A percentile compares a stretch with the other conserved stretches of the same genome.
Evolutionary conservation across 1,139 yeast genomes (phyloP).

Genomic region (Waltiozyma sp.): DNA sequence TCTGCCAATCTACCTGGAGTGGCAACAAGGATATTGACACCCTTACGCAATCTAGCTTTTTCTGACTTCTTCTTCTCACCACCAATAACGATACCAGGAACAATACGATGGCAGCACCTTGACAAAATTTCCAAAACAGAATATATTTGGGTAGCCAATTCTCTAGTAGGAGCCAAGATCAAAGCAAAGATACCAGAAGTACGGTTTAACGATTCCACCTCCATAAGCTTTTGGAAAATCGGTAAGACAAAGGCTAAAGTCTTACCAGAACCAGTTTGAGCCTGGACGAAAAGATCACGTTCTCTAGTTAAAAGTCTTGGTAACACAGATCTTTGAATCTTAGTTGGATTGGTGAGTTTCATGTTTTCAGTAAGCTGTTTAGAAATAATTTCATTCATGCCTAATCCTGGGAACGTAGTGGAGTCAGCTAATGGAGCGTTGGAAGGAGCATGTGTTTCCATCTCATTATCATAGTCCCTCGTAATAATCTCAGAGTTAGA

Average conservation of each 20-base stretch:
- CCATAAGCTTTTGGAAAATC: conserved; percentile 61
- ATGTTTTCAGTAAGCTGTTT: conserved; percentile 48
- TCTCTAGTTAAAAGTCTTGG: conserved; percentile 50
- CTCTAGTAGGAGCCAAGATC: conserved; percentile 87
- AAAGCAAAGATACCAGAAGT: conserved; percentile 83
- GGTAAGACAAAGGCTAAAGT: conserved; percentile 82
- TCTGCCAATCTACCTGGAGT: conserved; percentile 96
- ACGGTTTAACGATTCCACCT: conserved; percentile 38
- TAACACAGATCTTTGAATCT: conserved; percentile 74
- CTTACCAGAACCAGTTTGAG: conserved; percentile 95
- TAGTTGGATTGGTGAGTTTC: conserved; percentile 64
- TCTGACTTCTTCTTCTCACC: conserved; percentile 98
- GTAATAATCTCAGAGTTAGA: conserved; percentile 42
- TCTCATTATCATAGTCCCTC: conserved; percentile 19
- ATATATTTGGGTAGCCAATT: conserved; percentile 85
- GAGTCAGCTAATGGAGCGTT: conserved; percentile 77
- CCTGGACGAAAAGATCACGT: conserved; percentile 73
- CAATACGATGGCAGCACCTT: conserved; percentile 69
- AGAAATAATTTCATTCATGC: conserved; percentile 45
- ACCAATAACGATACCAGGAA: conserved; percentile 91
- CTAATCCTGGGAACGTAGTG: conserved; percentile 60
- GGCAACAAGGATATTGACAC: conserved; percentile 89
- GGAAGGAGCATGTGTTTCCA: conserved; percentile 44
- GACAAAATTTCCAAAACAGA: conserved; percentile 62
- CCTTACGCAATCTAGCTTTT: conserved; percentile 87